Evolutionary conservation across 106 monocot species (phyloP).

Genomic region (Dendrobium huoshanense): DNA sequence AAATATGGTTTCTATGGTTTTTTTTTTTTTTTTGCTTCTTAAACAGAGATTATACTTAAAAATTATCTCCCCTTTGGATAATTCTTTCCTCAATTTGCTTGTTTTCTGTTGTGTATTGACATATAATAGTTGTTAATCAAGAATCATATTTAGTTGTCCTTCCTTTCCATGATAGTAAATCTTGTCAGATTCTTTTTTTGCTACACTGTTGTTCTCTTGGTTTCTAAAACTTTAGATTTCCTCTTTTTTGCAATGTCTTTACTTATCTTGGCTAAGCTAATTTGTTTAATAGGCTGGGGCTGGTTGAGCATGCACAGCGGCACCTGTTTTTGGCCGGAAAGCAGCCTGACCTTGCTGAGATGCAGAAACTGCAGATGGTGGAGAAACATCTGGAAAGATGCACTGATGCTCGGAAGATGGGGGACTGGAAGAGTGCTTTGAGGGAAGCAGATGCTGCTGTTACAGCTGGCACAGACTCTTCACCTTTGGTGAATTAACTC

Average conservation of each 20-base stretch:
- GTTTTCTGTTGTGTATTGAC: neutral
- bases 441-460: constrained; percentile 77
- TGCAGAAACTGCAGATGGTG: constrained; percentile 59
- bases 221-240: neutral
- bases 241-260: neutral
- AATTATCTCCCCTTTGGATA: neutral
- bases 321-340: constrained; percentile 37
- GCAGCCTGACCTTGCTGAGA: constrained; percentile 42
- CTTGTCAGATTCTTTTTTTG: neutral
- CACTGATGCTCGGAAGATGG: constrained; percentile 41
- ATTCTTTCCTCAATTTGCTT: neutral
- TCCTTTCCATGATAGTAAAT: neutral
- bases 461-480: constrained; percentile 64
- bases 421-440: constrained; percentile 74
- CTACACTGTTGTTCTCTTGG: neutral
- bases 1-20: neutral
- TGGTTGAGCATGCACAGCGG: constrained; percentile 50
- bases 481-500: constrained; percentile 38
- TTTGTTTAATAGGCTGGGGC: constrained; percentile 52
- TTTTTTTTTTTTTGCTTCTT: neutral
- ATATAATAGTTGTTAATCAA: neutral
- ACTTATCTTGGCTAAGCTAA: neutral
- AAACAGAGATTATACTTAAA: neutral
- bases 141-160: neutral
- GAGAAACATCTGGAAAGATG: constrained; percentile 55